Percentiles rank a stretch among this genome's conserved stretches.
These are phyloP conservation scores for Lineolata rhizophorae DNA, from an alignment of 495 filamentous ascomycete species.

Conservation along the genomic window DNA sequence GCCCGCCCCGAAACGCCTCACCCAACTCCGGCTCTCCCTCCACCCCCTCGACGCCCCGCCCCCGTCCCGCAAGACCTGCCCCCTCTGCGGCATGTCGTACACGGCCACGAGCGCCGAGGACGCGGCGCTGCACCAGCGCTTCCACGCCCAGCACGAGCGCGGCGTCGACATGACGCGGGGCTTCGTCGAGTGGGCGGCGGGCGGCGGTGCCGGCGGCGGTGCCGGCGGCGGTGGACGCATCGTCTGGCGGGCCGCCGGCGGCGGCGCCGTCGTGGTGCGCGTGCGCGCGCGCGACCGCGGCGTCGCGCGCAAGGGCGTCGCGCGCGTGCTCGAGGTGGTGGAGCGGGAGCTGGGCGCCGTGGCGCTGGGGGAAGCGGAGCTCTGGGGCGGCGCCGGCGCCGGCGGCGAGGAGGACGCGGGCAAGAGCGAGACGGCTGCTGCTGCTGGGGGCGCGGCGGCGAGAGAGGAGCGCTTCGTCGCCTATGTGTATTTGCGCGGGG, in stretches of 20 bases:
- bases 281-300: slow-evolving; percentile 31
- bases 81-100: slow-evolving; percentile 49
- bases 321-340: slow-evolving; percentile 42
- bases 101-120: slow-evolving; percentile 44
- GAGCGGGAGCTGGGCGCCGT: slow-evolving; percentile 43
- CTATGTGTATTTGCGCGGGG: slow-evolving; percentile 39
- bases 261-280: slow-evolving; percentile 32
- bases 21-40: neutral
- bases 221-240: no score
- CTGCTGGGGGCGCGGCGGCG: no score
- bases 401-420: slow-evolving; percentile 16
- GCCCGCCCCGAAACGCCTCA: neutral
- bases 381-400: slow-evolving; percentile 32
- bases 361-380: slow-evolving; percentile 30
- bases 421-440: slow-evolving; percentile 1
- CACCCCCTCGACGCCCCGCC: no score
- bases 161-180: slow-evolving; percentile 41
- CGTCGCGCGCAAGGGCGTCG: slow-evolving; percentile 32
- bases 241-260: slow-evolving; percentile 13
- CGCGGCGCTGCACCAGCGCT: slow-evolving; percentile 39
- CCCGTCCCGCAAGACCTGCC: slow-evolving; percentile 19
- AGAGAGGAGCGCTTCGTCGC: slow-evolving; percentile 34
- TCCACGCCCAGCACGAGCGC: slow-evolving; percentile 40
- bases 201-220: no score
- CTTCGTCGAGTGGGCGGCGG: slow-evolving; percentile 23